phyloP scores from a whole-genome alignment of 768 basidiomycete genomes.

The Kwoniella dendrophila region DNA sequence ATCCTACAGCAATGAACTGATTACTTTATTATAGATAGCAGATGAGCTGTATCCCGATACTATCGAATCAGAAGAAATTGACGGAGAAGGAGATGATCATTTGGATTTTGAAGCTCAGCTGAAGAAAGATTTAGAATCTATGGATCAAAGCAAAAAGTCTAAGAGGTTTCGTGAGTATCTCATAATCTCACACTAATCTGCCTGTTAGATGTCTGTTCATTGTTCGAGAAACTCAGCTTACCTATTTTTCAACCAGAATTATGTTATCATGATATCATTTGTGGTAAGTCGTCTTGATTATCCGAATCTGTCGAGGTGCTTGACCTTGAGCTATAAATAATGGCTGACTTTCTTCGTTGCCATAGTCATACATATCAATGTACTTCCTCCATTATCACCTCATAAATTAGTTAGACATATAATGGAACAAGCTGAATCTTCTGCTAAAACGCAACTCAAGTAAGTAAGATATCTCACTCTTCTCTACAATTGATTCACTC shows the following conservation, averaged over 20 bases:
- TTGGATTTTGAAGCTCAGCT: constrained; percentile 42
- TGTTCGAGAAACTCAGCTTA: background rate
- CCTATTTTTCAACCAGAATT: constrained; percentile 18
- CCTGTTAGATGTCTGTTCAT: background rate
- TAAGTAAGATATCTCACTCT: constrained; percentile 7
- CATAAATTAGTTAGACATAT: constrained; percentile 32
- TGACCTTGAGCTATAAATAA: background rate
- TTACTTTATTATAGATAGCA: constrained; percentile 25
- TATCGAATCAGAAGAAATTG: constrained; percentile 19
- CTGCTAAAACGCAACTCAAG: constrained; percentile 38
- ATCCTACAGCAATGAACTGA: too few species aligned
- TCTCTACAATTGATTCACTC: too few species aligned
- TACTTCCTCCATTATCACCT: constrained; percentile 41
- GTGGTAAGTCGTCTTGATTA: constrained; percentile 42
- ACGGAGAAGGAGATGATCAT: constrained; percentile 24
- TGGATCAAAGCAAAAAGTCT: constrained; percentile 36
- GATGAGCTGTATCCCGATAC: constrained; percentile 49
- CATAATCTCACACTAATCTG: constrained; percentile 2
- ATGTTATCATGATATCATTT: constrained; percentile 40
- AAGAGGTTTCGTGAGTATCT: constrained; percentile 35
- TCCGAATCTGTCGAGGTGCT: background rate
- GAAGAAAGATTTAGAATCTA: constrained; percentile 38
- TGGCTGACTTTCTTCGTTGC: background rate
- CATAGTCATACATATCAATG: constrained; percentile 42
- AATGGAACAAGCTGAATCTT: constrained; percentile 38